Percentiles rank a stretch among this genome's conserved stretches.
These are phyloP conservation scores for Monosporascus sp. DNA, from an alignment of 2,329 filamentous ascomycete genomes.

Conservation along the genomic window DNA sequence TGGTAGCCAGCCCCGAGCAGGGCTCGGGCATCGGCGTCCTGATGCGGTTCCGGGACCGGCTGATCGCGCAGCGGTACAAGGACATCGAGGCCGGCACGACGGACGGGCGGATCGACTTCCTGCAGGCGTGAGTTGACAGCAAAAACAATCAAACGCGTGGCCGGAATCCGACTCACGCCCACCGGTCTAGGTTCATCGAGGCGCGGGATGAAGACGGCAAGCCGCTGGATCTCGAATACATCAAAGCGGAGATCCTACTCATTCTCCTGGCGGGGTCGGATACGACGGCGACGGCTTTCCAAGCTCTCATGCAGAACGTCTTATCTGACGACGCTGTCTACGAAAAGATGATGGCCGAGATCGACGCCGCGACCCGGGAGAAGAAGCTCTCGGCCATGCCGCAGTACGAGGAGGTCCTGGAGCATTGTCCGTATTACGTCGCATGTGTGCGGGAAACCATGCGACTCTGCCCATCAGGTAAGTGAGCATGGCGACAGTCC, in stretches of 20 bases:
- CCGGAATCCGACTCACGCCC: conserved; percentile 26
- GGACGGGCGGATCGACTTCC: conserved; percentile 40
- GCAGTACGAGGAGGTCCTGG: conserved; percentile 36
- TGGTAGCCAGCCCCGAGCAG: conserved; percentile 48
- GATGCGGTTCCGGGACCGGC: conserved; percentile 51
- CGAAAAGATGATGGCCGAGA: conserved; percentile 39
- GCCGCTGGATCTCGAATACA: conserved; percentile 42
- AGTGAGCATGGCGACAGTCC: not conserved
- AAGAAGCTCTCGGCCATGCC: conserved; percentile 28
- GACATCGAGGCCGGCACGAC: conserved; percentile 41
- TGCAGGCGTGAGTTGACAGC: conserved; percentile 38
- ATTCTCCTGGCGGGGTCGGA: conserved; percentile 47
- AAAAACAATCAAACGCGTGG: not conserved
- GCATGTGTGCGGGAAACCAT: conserved; percentile 46
- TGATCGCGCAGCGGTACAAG: conserved; percentile 41
- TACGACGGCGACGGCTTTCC: conserved; percentile 46
- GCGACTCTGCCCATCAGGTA: conserved; percentile 40
- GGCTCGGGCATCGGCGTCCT: conserved; percentile 48
- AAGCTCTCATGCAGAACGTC: conserved; percentile 39
- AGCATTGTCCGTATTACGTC: conserved; percentile 40
- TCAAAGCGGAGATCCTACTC: conserved; percentile 47
- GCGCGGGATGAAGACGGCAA: conserved; percentile 38
- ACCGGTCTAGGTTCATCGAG: conserved; percentile 34
- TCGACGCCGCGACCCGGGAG: conserved; percentile 32
- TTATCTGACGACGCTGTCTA: conserved; percentile 34